Percentiles rank a stretch among this genome's conserved stretches.
These are phyloP conservation scores for Microsporum ferrugineum DNA, from an alignment of 2,329 filamentous ascomycete species.

Conservation along the genomic window DNA sequence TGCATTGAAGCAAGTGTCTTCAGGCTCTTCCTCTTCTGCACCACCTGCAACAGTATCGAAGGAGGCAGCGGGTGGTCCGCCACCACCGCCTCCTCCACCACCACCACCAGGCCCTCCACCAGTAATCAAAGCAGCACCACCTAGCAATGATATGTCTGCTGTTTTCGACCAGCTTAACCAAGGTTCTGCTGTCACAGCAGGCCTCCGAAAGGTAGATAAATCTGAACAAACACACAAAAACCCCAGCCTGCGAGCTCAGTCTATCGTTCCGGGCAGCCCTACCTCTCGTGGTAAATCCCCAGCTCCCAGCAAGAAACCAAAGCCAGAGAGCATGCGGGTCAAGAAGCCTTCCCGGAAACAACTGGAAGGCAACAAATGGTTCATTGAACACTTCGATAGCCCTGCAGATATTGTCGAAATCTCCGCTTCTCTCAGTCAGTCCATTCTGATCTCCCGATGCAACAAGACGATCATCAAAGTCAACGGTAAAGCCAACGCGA, in stretches of 20 bases:
- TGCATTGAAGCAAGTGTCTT: conserved; percentile 49
- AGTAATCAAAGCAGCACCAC: conserved; percentile 33
- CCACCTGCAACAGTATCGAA: conserved; percentile 24
- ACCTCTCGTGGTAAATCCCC: conserved; percentile 64
- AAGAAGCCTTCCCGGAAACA: conserved; percentile 73
- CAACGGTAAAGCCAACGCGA: conserved; percentile 90
- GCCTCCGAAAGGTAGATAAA: conserved; percentile 84
- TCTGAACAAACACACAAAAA: conserved; percentile 99
- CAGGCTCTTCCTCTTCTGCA: conserved; percentile 19
- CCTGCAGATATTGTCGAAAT: conserved; percentile 64
- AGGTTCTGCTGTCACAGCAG: conserved; percentile 75
- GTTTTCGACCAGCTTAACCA: conserved; percentile 89
- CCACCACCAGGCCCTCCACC: conserved; percentile 51
- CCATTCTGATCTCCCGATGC: conserved; percentile 83
- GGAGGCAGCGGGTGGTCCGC: conserved; percentile 38
- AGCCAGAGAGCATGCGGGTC: conserved; percentile 71
- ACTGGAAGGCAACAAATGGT: conserved; percentile 86
- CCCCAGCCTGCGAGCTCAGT: conserved; percentile 64
- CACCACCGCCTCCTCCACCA: conserved; percentile 53
- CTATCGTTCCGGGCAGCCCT: conserved; percentile 53
- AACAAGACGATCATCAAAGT: conserved; percentile 82
- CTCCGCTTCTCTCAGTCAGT: conserved; percentile 70
- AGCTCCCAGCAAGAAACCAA: conserved; percentile 75
- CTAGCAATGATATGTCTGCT: conserved; percentile 58
- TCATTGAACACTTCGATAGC: conserved; percentile 87